Conservation (phyloP, 805 yeast genomes). For the Wickerhamiella dianesei region DNA sequence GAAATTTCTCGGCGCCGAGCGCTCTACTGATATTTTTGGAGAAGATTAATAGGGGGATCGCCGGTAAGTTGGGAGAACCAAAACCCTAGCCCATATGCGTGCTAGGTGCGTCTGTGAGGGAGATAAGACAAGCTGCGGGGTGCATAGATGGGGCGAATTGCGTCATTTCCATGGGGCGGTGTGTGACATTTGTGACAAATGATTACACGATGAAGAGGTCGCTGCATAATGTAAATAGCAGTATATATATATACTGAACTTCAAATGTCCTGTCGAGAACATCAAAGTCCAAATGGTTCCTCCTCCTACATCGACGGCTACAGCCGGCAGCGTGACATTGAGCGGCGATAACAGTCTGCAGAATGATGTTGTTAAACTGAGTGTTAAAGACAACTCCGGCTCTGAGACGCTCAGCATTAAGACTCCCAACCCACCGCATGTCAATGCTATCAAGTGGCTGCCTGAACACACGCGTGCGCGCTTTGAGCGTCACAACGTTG, state of each 20-base stretch:
- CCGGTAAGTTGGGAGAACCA: too few relatives aligned
- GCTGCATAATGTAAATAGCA: too few relatives aligned
- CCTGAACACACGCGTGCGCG: conserved; percentile 24
- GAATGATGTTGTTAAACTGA: neutral
- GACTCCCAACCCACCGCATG: neutral
- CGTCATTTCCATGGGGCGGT: neutral
- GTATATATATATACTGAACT: too few relatives aligned
- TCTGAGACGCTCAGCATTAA: neutral
- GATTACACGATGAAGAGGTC: too few relatives aligned
- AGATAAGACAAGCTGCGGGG: too few relatives aligned
- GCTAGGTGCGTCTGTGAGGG: too few relatives aligned
- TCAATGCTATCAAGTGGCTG: conserved; percentile 8
- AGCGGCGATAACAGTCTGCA: neutral
- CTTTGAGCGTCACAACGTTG: conserved; percentile 27
- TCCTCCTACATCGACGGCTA: neutral
- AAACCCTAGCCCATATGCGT: neutral
- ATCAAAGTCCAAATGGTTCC: too few relatives aligned
- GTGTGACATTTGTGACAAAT: neutral
- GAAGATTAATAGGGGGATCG: too few relatives aligned
- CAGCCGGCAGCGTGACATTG: neutral
- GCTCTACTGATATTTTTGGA: too few relatives aligned
- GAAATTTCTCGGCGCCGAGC: too few relatives aligned
- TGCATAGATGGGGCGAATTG: too few relatives aligned
- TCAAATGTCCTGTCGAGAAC: too few relatives aligned
- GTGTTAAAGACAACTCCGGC: neutral